phyloP scores from a whole-genome alignment of 1,284 basidiomycete genomes.

The Leccinum subrobustum region DNA sequence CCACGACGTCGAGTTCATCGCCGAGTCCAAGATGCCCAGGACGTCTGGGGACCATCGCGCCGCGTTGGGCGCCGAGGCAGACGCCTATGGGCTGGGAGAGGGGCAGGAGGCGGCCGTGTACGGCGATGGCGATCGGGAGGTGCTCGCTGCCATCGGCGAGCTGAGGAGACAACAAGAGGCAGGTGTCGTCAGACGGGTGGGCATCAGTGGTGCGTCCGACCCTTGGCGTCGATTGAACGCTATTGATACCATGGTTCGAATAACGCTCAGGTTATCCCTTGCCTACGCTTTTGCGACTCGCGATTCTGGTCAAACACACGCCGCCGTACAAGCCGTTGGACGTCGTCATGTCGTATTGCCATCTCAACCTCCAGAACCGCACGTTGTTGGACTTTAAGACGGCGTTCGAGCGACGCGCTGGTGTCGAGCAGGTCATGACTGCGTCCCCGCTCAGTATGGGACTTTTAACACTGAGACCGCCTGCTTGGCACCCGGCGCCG shows the following conservation, averaged over 20 bases:
- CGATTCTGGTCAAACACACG: slow-evolving; percentile 69
- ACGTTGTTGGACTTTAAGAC: slow-evolving; percentile 63
- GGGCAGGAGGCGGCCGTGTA: slow-evolving; percentile 59
- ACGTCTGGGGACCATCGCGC: slow-evolving; percentile 52
- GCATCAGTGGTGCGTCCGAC: slow-evolving; percentile 70
- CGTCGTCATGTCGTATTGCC: slow-evolving; percentile 83
- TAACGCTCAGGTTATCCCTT: slow-evolving; percentile 69
- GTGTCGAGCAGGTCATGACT: slow-evolving; percentile 69
- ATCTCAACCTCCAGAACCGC: slow-evolving; percentile 81
- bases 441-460: slow-evolving; percentile 95
- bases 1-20: slow-evolving; percentile 92
- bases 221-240: not conserved
- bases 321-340: slow-evolving; percentile 72
- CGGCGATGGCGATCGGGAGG: slow-evolving; percentile 78
- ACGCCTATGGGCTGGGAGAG: slow-evolving; percentile 58
- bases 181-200: slow-evolving; percentile 78
- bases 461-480: slow-evolving; percentile 69
- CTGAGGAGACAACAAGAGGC: slow-evolving; percentile 76
- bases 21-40: slow-evolving; percentile 51
- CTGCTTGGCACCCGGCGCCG: slow-evolving; percentile 87
- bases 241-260: not conserved
- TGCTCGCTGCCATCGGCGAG: slow-evolving; percentile 74
- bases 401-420: slow-evolving; percentile 62
- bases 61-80: slow-evolving; percentile 53
- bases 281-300: slow-evolving; percentile 83